Base-by-base conservation (phyloP, 2,329 filamentous ascomycete species). In the Escovopsis weberi region DNA sequence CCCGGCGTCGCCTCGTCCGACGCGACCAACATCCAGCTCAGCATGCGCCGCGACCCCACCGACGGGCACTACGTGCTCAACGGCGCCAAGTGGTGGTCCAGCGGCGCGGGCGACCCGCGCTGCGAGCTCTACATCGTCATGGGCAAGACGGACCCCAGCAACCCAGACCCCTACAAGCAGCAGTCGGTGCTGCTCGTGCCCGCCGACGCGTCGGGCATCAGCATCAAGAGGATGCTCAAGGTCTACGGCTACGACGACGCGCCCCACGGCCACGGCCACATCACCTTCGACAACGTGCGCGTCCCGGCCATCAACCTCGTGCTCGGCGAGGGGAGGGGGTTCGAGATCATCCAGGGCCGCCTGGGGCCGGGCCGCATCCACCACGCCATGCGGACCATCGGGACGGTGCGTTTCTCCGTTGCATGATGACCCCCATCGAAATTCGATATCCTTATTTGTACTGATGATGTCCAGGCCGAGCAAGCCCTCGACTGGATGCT, bases 21-120 rank as follows among this genome's bases (percentile, higher is more conserved):
- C 67, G 91, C 91, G 5, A 93, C 80, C 44, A 96, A 98, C 60
- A 94, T 94, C 50, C 73, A 87, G 64, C 69, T 98, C 59, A 75
- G 72, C 45, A 95, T 98, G 59, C 74, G 68, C 51, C 78, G 75
- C 45, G 86, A 95, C 50, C 89, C 88, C 10, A 78, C 91, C 56
- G 28, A 15, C 15, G 15, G 15, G 15, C 78, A 91, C 53, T 95
- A 91, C 58, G 78, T 96, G 15, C 72, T 98, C 42, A 95, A 96
- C 58, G 91, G 91, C 44, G 54, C 89, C 77, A 98, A 98, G 85
- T 98, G 91, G 91, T 98, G 91, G 91, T 94, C 86, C 26, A 94
- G 85, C 49, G 91, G 91, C 50, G 87, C 88, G 15, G 91, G 91
- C 45, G 91, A 98, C 65, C 83, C 82, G 45, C 77, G 89, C 54